These are phyloP conservation scores for Puccinia hordei DNA, from an alignment of 1,284 basidiomycete genomes.

Conservation along the genomic window DNA sequence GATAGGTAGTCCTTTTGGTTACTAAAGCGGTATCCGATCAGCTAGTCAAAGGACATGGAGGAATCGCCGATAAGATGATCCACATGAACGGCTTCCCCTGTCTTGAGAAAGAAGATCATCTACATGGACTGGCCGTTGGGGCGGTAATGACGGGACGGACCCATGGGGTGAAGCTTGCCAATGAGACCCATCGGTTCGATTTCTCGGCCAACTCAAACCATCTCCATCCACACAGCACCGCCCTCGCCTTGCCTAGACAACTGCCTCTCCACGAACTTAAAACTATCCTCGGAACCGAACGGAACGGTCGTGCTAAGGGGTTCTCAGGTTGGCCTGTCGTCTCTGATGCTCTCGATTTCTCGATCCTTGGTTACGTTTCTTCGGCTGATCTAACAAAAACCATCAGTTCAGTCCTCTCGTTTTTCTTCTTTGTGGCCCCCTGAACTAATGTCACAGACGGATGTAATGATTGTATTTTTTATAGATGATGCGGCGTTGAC, in stretches of 20 bases:
- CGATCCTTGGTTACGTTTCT: conserved; percentile 83
- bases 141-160: conserved; percentile 54
- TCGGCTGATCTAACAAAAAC: conserved; percentile 82
- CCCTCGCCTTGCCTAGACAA: conserved; percentile 27
- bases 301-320: conserved; percentile 46
- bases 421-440: background rate
- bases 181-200: conserved; percentile 16
- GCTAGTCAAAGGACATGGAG: conserved; percentile 72
- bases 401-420: conserved; percentile 64
- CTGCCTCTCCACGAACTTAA: conserved; percentile 34
- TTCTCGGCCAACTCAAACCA: background rate
- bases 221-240: background rate
- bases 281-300: conserved; percentile 28
- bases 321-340: conserved; percentile 93
- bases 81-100: conserved; percentile 96
- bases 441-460: background rate
- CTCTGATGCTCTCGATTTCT: conserved; percentile 63
- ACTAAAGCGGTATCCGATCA: conserved; percentile 98
- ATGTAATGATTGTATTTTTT: background rate
- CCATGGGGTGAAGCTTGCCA: conserved; percentile 31
- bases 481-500: conserved; percentile 25
- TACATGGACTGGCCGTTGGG: conserved; percentile 78
- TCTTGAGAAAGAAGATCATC: conserved; percentile 82
- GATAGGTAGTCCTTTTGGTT: conserved; percentile 86
- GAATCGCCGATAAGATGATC: conserved; percentile 97